A percentile compares a stretch with the other conserved stretches of the same genome.
Conservation (phyloP, 2,329 filamentous ascomycete species). For the Cercospora beticola region DNA sequence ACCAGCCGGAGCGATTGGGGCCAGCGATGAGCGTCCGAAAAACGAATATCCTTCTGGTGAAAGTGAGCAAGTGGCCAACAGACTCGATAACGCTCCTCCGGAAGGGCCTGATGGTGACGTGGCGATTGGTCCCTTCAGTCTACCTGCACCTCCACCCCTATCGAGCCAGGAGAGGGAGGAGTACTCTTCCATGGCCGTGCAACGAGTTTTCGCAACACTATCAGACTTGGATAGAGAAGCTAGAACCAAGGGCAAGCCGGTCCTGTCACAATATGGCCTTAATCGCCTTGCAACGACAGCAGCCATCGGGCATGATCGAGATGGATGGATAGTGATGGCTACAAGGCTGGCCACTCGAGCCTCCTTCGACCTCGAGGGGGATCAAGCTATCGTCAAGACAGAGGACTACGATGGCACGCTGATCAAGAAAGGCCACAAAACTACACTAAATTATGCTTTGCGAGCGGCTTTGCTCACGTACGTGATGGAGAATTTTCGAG, state of each 20-base stretch:
- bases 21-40: not conserved
- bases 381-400: conserved; percentile 21
- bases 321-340: conserved; percentile 88
- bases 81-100: conserved; percentile 66
- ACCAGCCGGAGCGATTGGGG: not conserved
- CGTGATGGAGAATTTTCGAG: conserved; percentile 87
- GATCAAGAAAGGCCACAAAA: conserved; percentile 31
- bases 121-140: conserved; percentile 71
- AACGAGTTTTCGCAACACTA: conserved; percentile 76
- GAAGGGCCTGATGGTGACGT: conserved; percentile 44
- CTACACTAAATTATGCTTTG: conserved; percentile 65
- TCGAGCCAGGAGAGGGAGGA: conserved; percentile 69
- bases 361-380: conserved; percentile 66
- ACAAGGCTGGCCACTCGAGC: conserved; percentile 81
- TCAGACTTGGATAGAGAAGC: conserved; percentile 67
- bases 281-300: conserved; percentile 69
- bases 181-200: conserved; percentile 71
- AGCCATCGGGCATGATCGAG: conserved; percentile 71
- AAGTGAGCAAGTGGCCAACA: conserved; percentile 73
- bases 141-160: conserved; percentile 74
- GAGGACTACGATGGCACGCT: conserved; percentile 37
- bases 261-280: conserved; percentile 62
- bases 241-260: conserved; percentile 52
- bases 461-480: conserved; percentile 80
- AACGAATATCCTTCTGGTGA: conserved; percentile 56